phyloP scores from a whole-genome alignment of 371 early-diverging fungal genomes.

The Mortierella sp. region DNA sequence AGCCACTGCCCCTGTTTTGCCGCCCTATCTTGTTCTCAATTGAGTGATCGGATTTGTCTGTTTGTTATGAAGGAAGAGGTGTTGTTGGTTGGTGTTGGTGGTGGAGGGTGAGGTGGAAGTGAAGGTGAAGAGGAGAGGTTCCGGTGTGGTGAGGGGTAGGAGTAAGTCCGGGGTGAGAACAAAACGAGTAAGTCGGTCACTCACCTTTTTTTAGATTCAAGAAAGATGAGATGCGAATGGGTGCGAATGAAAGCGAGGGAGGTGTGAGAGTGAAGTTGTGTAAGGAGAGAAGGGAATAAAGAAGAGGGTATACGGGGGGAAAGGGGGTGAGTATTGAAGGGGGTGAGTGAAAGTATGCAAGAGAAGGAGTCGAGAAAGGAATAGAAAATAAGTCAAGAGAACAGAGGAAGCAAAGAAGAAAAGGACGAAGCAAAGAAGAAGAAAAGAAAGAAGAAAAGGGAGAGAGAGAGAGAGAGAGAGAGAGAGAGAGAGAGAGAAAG shows the following conservation, averaged over 20 bases:
- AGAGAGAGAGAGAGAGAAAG: background rate
- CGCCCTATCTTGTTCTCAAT: background rate
- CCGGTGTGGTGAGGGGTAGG: background rate
- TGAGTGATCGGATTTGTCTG: background rate
- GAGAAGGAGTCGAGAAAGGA: background rate
- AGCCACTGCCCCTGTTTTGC: background rate
- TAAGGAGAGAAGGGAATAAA: background rate
- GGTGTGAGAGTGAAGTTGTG: background rate
- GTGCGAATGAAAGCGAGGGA: background rate
- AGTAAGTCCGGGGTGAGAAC: background rate
- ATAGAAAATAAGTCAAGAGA: background rate
- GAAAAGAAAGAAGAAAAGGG: background rate
- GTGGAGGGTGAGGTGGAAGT: no score
- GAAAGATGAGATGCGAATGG: background rate
- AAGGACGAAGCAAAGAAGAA: no score
- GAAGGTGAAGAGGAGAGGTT: background rate
- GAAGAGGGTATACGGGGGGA: conserved; percentile 2
- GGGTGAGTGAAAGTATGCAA: background rate
- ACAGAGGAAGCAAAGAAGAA: background rate
- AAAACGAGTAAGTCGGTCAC: background rate
- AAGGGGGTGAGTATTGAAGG: background rate
- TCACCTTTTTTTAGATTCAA: background rate
- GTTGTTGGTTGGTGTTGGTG: background rate
- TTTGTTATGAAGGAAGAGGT: background rate
- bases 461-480: background rate